Percentiles rank a stretch among this genome's conserved stretches.
These are phyloP conservation scores for Coprinopsis sp. DNA, from an alignment of 768 basidiomycete species.

Conservation along the genomic window DNA sequence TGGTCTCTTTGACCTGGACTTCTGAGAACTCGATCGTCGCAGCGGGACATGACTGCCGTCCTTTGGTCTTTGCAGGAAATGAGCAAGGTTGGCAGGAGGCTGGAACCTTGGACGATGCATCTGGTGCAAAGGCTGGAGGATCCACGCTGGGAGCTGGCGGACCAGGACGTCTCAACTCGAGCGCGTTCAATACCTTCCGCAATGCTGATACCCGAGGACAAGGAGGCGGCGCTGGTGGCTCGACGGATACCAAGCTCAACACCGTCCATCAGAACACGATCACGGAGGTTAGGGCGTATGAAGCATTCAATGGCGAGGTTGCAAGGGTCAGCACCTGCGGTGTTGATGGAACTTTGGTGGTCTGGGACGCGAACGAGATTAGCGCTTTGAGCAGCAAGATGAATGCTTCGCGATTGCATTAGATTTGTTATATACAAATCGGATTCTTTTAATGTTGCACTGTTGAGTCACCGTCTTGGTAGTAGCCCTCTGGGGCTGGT, in stretches of 20 bases:
- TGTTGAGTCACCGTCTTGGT: slow-evolving; percentile 23
- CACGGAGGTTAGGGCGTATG: slow-evolving; percentile 82
- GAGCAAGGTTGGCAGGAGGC: slow-evolving; percentile 72
- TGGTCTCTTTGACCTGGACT: slow-evolving; percentile 82
- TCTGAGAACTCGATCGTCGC: slow-evolving; percentile 79
- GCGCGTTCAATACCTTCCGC: slow-evolving; percentile 92
- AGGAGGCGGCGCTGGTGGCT: slow-evolving; percentile 25
- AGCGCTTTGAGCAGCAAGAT: too few relatives aligned
- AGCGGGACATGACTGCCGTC: slow-evolving; percentile 97
- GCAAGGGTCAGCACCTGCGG: slow-evolving; percentile 84
- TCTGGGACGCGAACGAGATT: slow-evolving; percentile 79
- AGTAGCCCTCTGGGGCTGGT: slow-evolving; percentile 31
- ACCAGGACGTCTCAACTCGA: slow-evolving; percentile 80
- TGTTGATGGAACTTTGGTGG: slow-evolving; percentile 87
- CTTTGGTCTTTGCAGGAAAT: slow-evolving; percentile 77
- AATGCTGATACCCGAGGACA: slow-evolving; percentile 83
- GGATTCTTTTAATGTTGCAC: slow-evolving; percentile 17
- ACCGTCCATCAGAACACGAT: slow-evolving; percentile 99
- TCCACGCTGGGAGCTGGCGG: slow-evolving; percentile 42
- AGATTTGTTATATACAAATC: slow-evolving; percentile 9
- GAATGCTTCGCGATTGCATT: slow-evolving; percentile 43
- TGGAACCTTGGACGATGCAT: slow-evolving; percentile 84
- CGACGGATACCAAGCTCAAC: slow-evolving; percentile 65
- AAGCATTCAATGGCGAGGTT: slow-evolving; percentile 52
- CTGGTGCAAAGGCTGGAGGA: slow-evolving; percentile 37